Base-by-base conservation (phyloP, 148 eudicot genomes). In the Nyssa sinensis region DNA sequence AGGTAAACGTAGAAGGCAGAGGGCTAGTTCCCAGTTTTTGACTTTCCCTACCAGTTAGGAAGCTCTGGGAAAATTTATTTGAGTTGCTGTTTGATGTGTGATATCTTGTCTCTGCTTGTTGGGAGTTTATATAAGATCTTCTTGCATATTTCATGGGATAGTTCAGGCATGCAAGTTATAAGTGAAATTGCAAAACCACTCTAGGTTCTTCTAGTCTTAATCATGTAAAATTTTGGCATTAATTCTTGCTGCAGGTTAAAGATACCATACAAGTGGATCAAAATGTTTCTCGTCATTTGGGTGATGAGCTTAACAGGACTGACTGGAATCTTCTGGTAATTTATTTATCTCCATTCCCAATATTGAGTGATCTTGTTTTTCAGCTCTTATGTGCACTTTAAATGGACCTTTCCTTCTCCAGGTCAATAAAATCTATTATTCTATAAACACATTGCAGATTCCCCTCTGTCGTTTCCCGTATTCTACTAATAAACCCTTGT, bases 291-390 rank as follows among this genome's bases (percentile, higher is more conserved):
- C 89, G 97, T 71, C 98, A 92, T 83, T 82, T 95, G 82, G 73
- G 78, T 31, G 74, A 60, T 74, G 96, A 95, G 76, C 97, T 95
- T 71, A 59, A 74, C 77, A 82, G 62, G 62, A 84, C 82, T 74
- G 98, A 95, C 78, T 92, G 96, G 97, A 83, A 85, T 81, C 90
- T 93, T 74, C 78, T 95, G 97, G 98, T 94, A 73, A n/a, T 73
- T 67, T 23, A 25, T 19, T 62, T 44, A 4, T 44, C 51, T 44
- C 51, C 16, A 44, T 44, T 44, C 19, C 51, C 12, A 44, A n/a
- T n/a, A n/a, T n/a, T n/a, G n/a, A n/a, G n/a, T n/a, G n/a, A n/a
- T n/a, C n/a, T n/a, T n/a, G n/a, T n/a, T n/a, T n/a, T n/a, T n/a
- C n/a, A n/a, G n/a, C n/a, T n/a, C n/a, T n/a, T n/a, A n/a, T n/a